These are phyloP conservation scores for Penicillium sp. DNA, from an alignment of 2,329 filamentous ascomycete species.

Conservation along the genomic window DNA sequence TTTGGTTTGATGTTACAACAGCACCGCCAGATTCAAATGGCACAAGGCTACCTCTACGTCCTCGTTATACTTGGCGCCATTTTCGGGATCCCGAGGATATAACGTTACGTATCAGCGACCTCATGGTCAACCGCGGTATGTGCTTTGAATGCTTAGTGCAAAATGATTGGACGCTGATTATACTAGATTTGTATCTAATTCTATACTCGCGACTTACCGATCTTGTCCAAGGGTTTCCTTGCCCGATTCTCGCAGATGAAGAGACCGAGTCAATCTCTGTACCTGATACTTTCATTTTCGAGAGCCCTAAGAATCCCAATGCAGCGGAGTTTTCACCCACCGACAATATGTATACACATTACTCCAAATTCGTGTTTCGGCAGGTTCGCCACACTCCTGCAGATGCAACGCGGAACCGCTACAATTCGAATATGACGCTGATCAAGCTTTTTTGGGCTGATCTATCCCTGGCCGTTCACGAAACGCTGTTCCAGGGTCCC, in stretches of 20 bases:
- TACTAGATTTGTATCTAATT: conserved; percentile 35
- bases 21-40: conserved; percentile 18
- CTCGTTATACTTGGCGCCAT: conserved; percentile 49
- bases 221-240: conserved; percentile 32
- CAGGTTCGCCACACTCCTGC: conserved; percentile 26
- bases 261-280: conserved; percentile 20
- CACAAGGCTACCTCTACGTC: conserved; percentile 28
- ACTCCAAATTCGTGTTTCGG: conserved; percentile 33
- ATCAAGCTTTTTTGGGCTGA: conserved; percentile 37
- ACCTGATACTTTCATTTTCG: conserved; percentile 34
- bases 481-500: conserved; percentile 30
- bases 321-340: conserved; percentile 4
- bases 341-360: conserved; percentile 13
- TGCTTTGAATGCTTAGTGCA: not conserved
- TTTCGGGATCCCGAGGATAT: conserved; percentile 51
- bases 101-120: conserved; percentile 42
- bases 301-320: conserved; percentile 27
- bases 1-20: conserved; percentile 41
- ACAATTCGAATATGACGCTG: conserved; percentile 24
- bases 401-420: conserved; percentile 11
- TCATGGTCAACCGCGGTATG: conserved; percentile 33
- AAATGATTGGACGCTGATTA: conserved; percentile 4
- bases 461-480: conserved; percentile 30
- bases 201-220: conserved; percentile 39
- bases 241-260: conserved; percentile 23